Evolutionary conservation across 495 filamentous ascomycete genomes (phyloP).

Genomic region (Neohortaea acidophila): DNA sequence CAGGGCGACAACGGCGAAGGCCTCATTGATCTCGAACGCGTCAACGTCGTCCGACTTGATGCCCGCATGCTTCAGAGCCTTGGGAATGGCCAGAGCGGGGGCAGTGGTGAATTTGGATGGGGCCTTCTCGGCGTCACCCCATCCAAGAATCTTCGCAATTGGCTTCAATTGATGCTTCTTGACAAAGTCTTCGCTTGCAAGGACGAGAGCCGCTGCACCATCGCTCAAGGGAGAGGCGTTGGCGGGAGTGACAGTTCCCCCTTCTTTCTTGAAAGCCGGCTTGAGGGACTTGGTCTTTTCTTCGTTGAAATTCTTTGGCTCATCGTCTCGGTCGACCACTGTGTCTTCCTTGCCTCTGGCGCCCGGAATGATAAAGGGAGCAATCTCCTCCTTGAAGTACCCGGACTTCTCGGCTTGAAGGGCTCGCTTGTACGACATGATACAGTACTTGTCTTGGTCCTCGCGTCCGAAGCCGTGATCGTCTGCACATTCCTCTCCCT

Average conservation of each 20-base stretch:
- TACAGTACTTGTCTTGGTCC: conserved; percentile 84
- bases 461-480: conserved; percentile 71
- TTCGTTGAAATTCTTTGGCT: conserved; percentile 92
- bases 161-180: conserved; percentile 80
- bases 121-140: conserved; percentile 82
- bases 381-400: conserved; percentile 70
- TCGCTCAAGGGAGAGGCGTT: conserved; percentile 95
- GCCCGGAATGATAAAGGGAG: conserved; percentile 72
- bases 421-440: conserved; percentile 78
- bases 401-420: conserved; percentile 68
- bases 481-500: conserved; percentile 77
- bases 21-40: conserved; percentile 97
- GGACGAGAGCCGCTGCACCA: conserved; percentile 75
- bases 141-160: conserved; percentile 86
- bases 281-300: conserved; percentile 75
- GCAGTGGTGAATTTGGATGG: conserved; percentile 93
- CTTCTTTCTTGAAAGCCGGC: conserved; percentile 54
- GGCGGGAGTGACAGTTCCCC: conserved; percentile 87
- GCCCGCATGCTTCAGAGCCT: conserved; percentile 84
- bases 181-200: conserved; percentile 79
- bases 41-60: conserved; percentile 62
- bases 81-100: conserved; percentile 87
- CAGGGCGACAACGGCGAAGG: conserved; percentile 89
- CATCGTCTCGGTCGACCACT: conserved; percentile 72
- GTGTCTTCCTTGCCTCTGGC: conserved; percentile 80